These are phyloP conservation scores for Zoysia japonica DNA, from an alignment of 176 grass and related monocot species.

Conservation along the genomic window DNA sequence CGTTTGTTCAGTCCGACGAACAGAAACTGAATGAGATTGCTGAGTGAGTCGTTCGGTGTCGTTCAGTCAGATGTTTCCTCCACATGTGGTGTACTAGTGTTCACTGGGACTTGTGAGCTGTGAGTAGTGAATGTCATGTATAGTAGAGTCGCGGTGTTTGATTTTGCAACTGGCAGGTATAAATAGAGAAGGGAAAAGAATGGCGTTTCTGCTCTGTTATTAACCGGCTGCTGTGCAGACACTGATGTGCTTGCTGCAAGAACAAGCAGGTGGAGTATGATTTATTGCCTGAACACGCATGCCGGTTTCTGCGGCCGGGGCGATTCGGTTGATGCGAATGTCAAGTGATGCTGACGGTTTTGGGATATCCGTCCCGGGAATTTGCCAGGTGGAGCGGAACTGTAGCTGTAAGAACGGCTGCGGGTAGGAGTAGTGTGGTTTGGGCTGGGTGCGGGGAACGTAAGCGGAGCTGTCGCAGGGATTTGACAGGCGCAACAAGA, in stretches of 20 bases:
- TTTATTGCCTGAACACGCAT: background rate
- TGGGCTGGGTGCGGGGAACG: too few species aligned
- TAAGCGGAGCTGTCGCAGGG: background rate
- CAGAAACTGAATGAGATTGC: background rate
- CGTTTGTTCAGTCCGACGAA: background rate
- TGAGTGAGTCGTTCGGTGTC: slow-evolving; percentile 11
- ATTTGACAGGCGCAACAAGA: background rate
- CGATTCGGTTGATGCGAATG: background rate
- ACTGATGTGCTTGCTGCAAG: background rate
- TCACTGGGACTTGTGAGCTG: background rate
- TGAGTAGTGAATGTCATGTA: slow-evolving; percentile 24
- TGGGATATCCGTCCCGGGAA: background rate
- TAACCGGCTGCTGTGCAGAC: background rate
- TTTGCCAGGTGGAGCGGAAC: too few species aligned
- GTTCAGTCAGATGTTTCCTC: background rate
- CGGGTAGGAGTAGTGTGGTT: too few species aligned
- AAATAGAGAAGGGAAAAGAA: background rate
- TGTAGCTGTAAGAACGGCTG: too few species aligned
- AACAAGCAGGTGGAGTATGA: background rate
- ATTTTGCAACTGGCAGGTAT: background rate
- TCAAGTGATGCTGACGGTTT: slow-evolving; percentile 18
- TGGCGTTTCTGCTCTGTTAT: background rate
- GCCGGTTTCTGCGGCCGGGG: background rate
- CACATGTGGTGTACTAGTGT: background rate
- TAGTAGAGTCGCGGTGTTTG: background rate